phyloP scores from a whole-genome alignment of 176 grass and related monocot species.

The Aegilops sharonensis region DNA sequence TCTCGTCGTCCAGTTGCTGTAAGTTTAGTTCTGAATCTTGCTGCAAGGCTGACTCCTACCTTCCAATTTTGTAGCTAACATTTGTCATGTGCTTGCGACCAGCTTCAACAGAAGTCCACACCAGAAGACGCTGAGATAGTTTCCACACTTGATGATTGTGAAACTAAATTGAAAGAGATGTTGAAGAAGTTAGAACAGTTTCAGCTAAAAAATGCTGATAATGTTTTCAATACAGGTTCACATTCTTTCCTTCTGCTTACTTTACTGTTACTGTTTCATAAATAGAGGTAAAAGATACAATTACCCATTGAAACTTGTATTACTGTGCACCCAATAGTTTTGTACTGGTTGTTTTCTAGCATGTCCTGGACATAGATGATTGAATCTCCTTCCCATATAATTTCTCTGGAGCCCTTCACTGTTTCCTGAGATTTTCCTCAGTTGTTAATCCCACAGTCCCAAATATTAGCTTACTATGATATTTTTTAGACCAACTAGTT shows the following conservation, averaged over 20 bases:
- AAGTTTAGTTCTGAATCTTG: conserved; percentile 40
- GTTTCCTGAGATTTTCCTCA: not conserved
- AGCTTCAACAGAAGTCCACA: conserved; percentile 71
- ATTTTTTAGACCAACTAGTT: not conserved
- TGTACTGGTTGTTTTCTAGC: not conserved
- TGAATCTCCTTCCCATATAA: conserved; percentile 25
- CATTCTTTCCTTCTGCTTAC: conserved; percentile 28
- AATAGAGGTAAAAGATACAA: not conserved
- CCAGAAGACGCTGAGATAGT: conserved; percentile 55
- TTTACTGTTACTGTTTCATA: conserved; percentile 5
- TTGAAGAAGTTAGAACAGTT: conserved; percentile 79
- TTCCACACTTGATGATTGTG: conserved; percentile 60
- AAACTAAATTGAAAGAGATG: conserved; percentile 73
- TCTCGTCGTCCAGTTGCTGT: conserved; percentile 50
- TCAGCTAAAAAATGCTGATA: conserved; percentile 85
- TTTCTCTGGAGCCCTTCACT: not conserved
- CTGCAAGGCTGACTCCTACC: not conserved
- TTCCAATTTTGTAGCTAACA: conserved; percentile 14
- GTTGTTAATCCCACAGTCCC: not conserved
- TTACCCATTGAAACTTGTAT: conserved; percentile 10
- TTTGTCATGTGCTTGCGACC: conserved; percentile 32
- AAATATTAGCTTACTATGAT: not conserved
- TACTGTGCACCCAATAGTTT: conserved; percentile 2
- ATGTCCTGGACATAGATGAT: not conserved
- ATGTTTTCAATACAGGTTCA: conserved; percentile 94